A percentile compares a stretch with the other conserved stretches of the same genome.
Conservation (phyloP, 164 flowering plant species). For the Vitis vinifera region DNA sequence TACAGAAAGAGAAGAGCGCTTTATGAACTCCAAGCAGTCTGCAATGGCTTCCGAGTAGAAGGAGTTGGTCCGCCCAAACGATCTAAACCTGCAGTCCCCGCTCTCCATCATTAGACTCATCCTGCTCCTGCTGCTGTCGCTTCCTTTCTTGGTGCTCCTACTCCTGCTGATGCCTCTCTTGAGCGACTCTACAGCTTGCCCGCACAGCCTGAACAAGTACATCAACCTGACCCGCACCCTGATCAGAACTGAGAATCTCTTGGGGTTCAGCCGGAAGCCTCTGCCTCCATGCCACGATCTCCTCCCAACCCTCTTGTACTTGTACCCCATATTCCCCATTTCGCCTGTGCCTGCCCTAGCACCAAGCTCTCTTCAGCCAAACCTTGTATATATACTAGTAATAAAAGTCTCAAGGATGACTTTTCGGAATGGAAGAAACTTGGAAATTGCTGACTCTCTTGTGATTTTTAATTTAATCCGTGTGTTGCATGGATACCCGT, state of each 20-base stretch:
- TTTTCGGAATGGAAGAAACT: not conserved
- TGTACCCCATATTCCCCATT: slow-evolving; percentile 5
- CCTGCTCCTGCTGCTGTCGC: slow-evolving; percentile 10
- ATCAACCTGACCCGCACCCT: slow-evolving; percentile 35
- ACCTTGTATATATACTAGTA: not conserved
- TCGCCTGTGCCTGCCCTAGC: too few species aligned
- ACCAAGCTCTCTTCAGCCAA: too few species aligned
- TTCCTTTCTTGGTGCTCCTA: not conserved
- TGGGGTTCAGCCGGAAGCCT: slow-evolving; percentile 38
- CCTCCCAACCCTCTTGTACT: slow-evolving; percentile 17
- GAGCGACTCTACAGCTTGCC: slow-evolving; percentile 21
- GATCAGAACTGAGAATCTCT: slow-evolving; percentile 33
- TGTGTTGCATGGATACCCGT: too few species aligned
- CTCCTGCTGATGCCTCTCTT: slow-evolving; percentile 18
- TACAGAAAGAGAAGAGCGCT: slow-evolving; percentile 39
- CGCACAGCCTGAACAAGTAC: slow-evolving; percentile 28
- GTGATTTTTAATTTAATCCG: too few species aligned
- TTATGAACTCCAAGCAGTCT: slow-evolving; percentile 81
- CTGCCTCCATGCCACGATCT: slow-evolving; percentile 6
- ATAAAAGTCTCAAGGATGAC: not conserved
- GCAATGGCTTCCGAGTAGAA: slow-evolving; percentile 79
- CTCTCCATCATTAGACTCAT: slow-evolving; percentile 7
- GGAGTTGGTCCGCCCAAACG: slow-evolving; percentile 50
- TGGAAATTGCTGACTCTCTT: too few species aligned
- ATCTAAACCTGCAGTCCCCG: slow-evolving; percentile 24